These are phyloP conservation scores for Leccinum ochraceum DNA, from an alignment of 768 basidiomycete genomes.

Conservation along the genomic window DNA sequence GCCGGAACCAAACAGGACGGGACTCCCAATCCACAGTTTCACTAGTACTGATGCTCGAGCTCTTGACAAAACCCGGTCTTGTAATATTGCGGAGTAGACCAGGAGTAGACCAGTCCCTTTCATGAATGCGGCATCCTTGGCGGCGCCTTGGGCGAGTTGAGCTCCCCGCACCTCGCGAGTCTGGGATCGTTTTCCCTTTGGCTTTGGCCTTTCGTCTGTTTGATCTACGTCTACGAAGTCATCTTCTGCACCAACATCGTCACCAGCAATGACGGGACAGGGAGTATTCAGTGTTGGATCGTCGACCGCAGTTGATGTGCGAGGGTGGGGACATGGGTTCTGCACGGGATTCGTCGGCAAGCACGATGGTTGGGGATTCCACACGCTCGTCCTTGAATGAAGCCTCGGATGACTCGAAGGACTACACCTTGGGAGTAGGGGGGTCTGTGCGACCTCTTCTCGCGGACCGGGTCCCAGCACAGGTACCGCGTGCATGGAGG, in stretches of 20 bases:
- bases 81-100: conserved; percentile 71
- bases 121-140: conserved; percentile 55
- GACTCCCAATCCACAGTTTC: conserved; percentile 77
- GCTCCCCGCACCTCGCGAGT: conserved; percentile 47
- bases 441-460: conserved; percentile 47
- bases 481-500: conserved; percentile 30
- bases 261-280: not conserved
- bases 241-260: conserved; percentile 9
- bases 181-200: conserved; percentile 42
- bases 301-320: too few relatives aligned
- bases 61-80: conserved; percentile 84
- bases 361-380: not conserved
- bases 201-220: conserved; percentile 28
- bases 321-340: conserved; percentile 26
- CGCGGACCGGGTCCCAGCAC: conserved; percentile 20
- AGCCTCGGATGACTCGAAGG: conserved; percentile 44
- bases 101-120: conserved; percentile 77
- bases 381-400: conserved; percentile 48
- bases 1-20: conserved; percentile 92
- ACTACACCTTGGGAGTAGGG: conserved; percentile 39
- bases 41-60: conserved; percentile 92
- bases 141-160: conserved; percentile 46
- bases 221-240: conserved; percentile 15
- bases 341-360: conserved; percentile 2
- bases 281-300: too few relatives aligned